Evolutionary conservation across 1,139 yeast species (phyloP).

Genomic region (Sugiyamaella neomexicana): DNA sequence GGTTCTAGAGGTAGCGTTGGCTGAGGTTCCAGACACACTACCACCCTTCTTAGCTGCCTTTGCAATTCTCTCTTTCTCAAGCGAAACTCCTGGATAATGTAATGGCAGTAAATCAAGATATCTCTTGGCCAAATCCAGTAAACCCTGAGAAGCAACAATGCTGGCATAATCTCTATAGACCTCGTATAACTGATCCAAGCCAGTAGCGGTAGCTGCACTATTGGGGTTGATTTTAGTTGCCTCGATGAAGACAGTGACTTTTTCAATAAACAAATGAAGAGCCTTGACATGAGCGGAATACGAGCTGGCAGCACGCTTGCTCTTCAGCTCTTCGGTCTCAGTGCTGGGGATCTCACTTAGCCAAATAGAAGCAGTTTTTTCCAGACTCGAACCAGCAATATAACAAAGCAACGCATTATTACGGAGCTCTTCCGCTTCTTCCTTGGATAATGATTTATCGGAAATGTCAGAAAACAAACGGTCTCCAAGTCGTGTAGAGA

Average conservation of each 20-base stretch:
- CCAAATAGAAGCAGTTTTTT: conserved; percentile 82
- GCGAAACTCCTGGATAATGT: conserved; percentile 53
- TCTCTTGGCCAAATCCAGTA: conserved; percentile 74
- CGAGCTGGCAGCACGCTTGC: conserved; percentile 53
- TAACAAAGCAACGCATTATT: conserved; percentile 76
- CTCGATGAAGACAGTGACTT: conserved; percentile 72
- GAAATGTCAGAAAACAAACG: conserved; percentile 49
- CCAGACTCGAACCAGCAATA: conserved; percentile 78
- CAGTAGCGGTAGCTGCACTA: conserved; percentile 37
- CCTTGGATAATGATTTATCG: conserved; percentile 31
- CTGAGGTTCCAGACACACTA: conserved; percentile 18
- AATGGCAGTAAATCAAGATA: conserved; percentile 73
- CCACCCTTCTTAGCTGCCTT: conserved; percentile 49
- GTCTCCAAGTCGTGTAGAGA: conserved; percentile 73
- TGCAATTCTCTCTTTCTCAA: conserved; percentile 72
- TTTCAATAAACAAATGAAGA: conserved; percentile 77
- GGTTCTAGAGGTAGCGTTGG: conserved; percentile 21
- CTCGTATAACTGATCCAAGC: conserved; percentile 49
- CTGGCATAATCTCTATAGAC: conserved; percentile 76
- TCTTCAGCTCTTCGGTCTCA: conserved; percentile 55
- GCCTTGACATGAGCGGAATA: conserved; percentile 86
- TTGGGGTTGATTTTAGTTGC: conserved; percentile 40
- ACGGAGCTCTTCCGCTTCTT: conserved; percentile 47
- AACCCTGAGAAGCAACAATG: conserved; percentile 78
- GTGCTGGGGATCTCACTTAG: conserved; percentile 63